phyloP scores from a whole-genome alignment of 768 basidiomycete species.

The Hericium coralloides region DNA sequence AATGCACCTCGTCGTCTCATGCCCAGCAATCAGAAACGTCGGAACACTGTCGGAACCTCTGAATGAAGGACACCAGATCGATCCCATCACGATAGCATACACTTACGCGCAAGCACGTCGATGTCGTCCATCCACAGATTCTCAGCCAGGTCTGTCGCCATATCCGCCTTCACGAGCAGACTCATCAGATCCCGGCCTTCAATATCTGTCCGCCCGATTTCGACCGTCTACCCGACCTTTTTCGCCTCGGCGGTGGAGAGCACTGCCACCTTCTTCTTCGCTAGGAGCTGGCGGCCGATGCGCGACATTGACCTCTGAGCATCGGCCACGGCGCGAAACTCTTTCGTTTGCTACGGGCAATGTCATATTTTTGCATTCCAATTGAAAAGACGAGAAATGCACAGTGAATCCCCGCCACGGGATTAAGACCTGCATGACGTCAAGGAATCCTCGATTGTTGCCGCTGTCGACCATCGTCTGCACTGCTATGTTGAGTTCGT shows the following conservation, averaged over 20 bases:
- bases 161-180: slow-evolving; percentile 14
- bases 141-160: slow-evolving; percentile 3
- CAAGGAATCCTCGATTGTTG: slow-evolving; percentile 13
- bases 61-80: not conserved
- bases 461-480: slow-evolving; percentile 19
- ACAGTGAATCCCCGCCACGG: slow-evolving; percentile 33
- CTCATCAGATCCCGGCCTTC: no score
- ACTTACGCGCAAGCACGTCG: slow-evolving; percentile 22
- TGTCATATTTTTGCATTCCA: not conserved
- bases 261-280: slow-evolving; percentile 37
- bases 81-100: not conserved
- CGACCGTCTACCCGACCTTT: no score
- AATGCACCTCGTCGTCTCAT: slow-evolving; percentile 14
- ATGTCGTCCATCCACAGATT: slow-evolving; percentile 20
- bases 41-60: slow-evolving; percentile 26
- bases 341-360: slow-evolving; percentile 15
- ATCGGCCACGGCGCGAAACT: slow-evolving; percentile 9
- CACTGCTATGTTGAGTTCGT: slow-evolving; percentile 27
- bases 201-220: no score
- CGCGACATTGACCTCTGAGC: slow-evolving; percentile 35
- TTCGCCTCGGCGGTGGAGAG: slow-evolving; percentile 1
- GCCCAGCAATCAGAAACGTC: slow-evolving; percentile 23
- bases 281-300: slow-evolving; percentile 42
- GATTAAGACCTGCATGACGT: slow-evolving; percentile 25
- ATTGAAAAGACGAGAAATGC: slow-evolving; percentile 4